Conservation (phyloP, 495 filamentous ascomycete species). For the Podospora pseudopauciseta region DNA sequence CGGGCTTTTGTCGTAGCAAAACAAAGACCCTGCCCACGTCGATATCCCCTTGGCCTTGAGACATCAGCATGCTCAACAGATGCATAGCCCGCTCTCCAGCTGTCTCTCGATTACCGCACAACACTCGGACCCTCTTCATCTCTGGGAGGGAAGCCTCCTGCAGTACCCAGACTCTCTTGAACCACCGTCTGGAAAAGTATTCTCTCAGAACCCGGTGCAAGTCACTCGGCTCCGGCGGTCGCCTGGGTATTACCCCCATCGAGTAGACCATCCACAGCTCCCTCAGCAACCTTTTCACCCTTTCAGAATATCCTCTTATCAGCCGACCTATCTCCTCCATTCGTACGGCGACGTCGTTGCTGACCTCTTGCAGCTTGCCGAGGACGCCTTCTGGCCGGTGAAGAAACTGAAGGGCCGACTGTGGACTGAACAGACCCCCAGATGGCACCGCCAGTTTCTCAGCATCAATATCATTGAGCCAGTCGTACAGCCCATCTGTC, state of each 20-base stretch:
- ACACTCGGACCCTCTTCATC: neutral
- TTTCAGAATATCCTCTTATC: neutral
- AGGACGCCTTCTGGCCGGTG: neutral
- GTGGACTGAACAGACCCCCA: constrained; percentile 3
- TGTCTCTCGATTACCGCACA: constrained; percentile 8
- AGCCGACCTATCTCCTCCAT: neutral
- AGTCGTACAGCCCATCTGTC: constrained; percentile 19
- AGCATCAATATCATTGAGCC: constrained; percentile 14
- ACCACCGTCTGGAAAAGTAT: constrained; percentile 19
- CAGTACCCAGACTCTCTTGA: constrained; percentile 19
- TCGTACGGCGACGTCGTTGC: neutral
- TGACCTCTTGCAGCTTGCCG: neutral
- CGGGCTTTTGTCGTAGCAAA: neutral
- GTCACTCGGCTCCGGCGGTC: constrained; percentile 2
- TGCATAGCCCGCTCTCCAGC: constrained; percentile 7
- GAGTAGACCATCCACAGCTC: constrained; percentile 5
- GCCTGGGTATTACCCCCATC: neutral
- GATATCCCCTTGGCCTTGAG: neutral
- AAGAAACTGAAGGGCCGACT: neutral
- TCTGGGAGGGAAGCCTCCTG: constrained; percentile 23
- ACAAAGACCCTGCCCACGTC: neutral
- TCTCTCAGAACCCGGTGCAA: constrained; percentile 1
- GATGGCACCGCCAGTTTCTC: constrained; percentile 8
- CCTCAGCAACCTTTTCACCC: neutral
- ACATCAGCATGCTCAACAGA: constrained; percentile 3